A percentile compares a stretch with the other conserved stretches of the same genome.
These are phyloP conservation scores for Nematocida sp. DNA, from an alignment of 371 early-diverging fungal genomes.

Conservation along the genomic window DNA sequence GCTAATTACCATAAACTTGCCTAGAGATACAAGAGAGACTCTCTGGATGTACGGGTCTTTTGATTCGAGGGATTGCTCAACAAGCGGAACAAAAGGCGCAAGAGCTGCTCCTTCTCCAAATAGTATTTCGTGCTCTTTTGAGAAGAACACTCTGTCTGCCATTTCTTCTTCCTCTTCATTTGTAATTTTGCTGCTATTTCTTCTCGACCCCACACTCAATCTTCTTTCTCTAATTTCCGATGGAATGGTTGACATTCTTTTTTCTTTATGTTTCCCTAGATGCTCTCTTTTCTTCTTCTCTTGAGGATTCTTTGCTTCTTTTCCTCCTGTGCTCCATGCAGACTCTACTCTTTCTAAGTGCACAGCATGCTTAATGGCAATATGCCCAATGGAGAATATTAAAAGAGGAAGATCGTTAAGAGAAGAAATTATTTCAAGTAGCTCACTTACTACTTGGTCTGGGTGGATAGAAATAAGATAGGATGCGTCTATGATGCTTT, in stretches of 20 bases:
- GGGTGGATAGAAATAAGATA: conserved; percentile 37
- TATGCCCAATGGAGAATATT: conserved; percentile 59
- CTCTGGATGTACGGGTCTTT: conserved; percentile 8
- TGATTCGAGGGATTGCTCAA: conserved; percentile 11
- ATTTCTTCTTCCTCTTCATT: conserved; percentile 64
- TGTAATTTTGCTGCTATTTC: conserved; percentile 53
- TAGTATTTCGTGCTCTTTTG: conserved; percentile 65
- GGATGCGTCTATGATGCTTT: conserved; percentile 33
- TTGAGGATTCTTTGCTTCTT: neutral
- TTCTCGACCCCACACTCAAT: conserved; percentile 59
- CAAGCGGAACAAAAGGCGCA: conserved; percentile 37
- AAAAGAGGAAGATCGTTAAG: neutral
- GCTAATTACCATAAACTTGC: conserved; percentile 47
- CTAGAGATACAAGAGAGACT: conserved; percentile 34
- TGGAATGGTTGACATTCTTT: neutral
- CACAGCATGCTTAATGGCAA: conserved; percentile 60
- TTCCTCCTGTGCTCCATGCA: conserved; percentile 46
- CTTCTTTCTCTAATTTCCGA: conserved; percentile 63
- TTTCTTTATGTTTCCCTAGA: no score
- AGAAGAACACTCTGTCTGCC: conserved; percentile 63
- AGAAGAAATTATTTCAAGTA: conserved; percentile 12
- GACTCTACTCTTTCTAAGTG: conserved; percentile 62
- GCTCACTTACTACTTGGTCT: conserved; percentile 26
- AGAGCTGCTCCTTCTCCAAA: conserved; percentile 57
- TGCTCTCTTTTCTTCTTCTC: neutral